Conservation (phyloP, 2,329 filamentous ascomycete species). For the Didymella arachidicola region DNA sequence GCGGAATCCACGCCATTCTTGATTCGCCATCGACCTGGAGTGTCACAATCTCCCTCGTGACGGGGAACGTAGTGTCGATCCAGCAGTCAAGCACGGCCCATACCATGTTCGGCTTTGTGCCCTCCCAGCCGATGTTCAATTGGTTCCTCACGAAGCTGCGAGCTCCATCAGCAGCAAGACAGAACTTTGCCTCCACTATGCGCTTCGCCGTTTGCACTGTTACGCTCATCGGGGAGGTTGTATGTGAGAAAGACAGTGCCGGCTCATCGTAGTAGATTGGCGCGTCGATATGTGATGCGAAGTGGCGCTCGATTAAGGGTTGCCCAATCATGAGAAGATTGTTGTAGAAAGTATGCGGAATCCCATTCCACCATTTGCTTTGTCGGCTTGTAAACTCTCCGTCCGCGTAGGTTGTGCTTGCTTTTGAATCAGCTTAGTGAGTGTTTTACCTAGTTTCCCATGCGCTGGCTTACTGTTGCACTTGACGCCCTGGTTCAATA, state of each 20-base stretch:
- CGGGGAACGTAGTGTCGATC: neutral
- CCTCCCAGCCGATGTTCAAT: neutral
- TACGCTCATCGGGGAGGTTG: neutral
- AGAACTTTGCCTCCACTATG: neutral
- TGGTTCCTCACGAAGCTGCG: neutral
- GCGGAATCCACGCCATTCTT: neutral
- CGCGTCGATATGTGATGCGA: conserved; percentile 48
- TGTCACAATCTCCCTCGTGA: neutral
- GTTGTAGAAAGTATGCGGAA: conserved; percentile 56
- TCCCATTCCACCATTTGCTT: conserved; percentile 57
- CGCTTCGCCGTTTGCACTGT: neutral
- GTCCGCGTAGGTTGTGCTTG: conserved; percentile 58
- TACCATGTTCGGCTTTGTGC: neutral
- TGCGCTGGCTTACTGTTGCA: neutral
- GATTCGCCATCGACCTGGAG: neutral
- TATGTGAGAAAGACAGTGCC: conserved; percentile 39
- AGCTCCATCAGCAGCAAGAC: neutral
- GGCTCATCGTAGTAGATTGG: conserved; percentile 52
- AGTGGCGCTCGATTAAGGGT: conserved; percentile 54
- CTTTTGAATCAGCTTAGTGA: conserved; percentile 24
- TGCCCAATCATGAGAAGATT: conserved; percentile 63
- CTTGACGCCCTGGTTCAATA: neutral
- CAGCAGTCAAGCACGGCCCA: neutral
- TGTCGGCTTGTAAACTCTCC: conserved; percentile 59
- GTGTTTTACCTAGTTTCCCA: neutral